Evolutionary conservation across 345 rosid species (phyloP).

Genomic region (Heritiera fomes): DNA sequence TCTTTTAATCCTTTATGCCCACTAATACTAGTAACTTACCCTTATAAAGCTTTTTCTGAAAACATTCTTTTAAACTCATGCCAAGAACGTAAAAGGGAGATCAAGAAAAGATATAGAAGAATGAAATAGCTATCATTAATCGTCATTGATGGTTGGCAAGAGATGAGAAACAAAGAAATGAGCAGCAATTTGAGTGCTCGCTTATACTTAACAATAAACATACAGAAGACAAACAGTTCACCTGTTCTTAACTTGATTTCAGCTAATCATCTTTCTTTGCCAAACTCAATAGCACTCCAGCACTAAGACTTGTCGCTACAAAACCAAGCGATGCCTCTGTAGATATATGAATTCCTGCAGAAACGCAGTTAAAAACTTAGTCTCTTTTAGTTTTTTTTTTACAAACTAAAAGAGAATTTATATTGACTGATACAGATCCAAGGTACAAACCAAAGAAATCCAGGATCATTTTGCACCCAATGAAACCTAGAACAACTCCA

Average conservation of each 20-base stretch:
- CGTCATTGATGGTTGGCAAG: constrained; percentile 8
- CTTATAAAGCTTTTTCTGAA: background rate
- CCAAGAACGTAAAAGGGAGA: background rate
- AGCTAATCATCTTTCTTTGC: constrained; percentile 60
- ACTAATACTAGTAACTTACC: background rate
- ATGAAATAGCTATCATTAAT: background rate
- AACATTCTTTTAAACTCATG: background rate
- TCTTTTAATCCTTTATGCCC: background rate
- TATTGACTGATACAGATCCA: background rate
- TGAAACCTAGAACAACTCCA: constrained; percentile 85
- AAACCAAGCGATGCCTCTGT: constrained; percentile 89
- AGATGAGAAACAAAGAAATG: constrained; percentile 12
- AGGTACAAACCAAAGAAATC: constrained; percentile 72
- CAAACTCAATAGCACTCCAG: constrained; percentile 77
- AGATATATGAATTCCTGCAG: constrained; percentile 74
- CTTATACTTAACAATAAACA: background rate
- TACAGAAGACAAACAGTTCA: constrained; percentile 1
- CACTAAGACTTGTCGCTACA: constrained; percentile 75
- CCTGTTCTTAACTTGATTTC: background rate
- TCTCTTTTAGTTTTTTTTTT: background rate
- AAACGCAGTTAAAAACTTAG: constrained; percentile 13
- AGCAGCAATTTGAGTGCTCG: constrained; percentile 14
- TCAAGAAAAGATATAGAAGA: background rate
- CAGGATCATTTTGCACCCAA: constrained; percentile 87
- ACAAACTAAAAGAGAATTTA: background rate